Conservation (phyloP, 2,329 filamentous ascomycete genomes). For the Hypocrella siamensis region DNA sequence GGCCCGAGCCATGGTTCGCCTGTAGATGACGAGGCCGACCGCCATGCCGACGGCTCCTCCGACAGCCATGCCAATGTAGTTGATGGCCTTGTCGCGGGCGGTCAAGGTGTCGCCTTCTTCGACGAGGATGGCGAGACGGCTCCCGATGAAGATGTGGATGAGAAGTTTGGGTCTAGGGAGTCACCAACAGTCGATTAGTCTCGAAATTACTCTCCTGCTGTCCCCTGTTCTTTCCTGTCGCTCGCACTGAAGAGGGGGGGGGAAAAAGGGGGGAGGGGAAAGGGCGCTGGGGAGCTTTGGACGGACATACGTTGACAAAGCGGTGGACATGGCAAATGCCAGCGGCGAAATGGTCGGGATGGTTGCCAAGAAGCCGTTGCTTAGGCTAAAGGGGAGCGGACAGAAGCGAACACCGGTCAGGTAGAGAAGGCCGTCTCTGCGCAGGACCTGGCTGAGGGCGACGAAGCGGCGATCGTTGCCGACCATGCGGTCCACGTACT, state of each 20-base stretch:
- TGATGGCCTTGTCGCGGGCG: conserved; percentile 58
- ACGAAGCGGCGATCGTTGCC: conserved; percentile 76
- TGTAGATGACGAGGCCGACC: conserved; percentile 79
- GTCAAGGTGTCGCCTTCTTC: conserved; percentile 76
- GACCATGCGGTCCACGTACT: conserved; percentile 66
- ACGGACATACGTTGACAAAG: conserved; percentile 43
- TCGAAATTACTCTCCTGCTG: too few relatives aligned
- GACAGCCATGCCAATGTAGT: conserved; percentile 66
- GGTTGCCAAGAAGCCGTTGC: conserved; percentile 87
- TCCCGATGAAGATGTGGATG: conserved; percentile 85
- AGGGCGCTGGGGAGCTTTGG: not conserved
- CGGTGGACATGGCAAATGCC: conserved; percentile 68
- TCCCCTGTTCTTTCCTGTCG: too few relatives aligned
- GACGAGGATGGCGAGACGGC: conserved; percentile 66
- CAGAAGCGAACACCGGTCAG: conserved; percentile 86
- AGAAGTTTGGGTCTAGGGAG: conserved; percentile 67
- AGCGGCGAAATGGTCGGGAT: conserved; percentile 72
- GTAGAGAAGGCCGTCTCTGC: conserved; percentile 78
- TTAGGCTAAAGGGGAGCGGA: conserved; percentile 80
- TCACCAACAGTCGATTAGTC: too few relatives aligned
- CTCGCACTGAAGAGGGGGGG: not conserved
- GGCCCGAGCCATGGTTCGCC: conserved; percentile 47
- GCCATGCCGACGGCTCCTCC: conserved; percentile 55
- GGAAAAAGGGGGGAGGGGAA: not conserved
- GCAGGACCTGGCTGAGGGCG: conserved; percentile 73